phyloP scores from a whole-genome alignment of 2,329 filamentous ascomycete genomes.

The Trichoderma aggressivum region DNA sequence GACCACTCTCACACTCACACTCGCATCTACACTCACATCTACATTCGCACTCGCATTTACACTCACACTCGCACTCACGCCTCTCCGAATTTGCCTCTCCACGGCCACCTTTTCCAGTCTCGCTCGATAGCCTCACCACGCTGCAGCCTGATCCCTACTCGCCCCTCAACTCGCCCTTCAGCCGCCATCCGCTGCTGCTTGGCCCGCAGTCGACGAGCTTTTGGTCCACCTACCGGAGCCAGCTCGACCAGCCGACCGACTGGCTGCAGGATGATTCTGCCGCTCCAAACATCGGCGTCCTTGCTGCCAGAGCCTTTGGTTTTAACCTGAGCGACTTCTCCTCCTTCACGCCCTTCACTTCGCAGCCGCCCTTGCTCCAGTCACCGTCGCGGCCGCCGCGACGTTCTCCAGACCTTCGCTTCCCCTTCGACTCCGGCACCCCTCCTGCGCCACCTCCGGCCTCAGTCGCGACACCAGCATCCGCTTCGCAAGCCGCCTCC shows the following conservation, averaged over 20 bases:
- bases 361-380: not conserved
- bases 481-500: not conserved
- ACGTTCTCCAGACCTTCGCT: not conserved
- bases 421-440: not conserved
- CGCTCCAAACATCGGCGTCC: not conserved
- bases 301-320: not conserved
- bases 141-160: constrained; percentile 3
- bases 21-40: no score
- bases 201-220: not conserved
- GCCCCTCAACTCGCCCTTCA: not conserved
- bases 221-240: not conserved
- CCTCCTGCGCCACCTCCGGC: not conserved
- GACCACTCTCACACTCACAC: not conserved
- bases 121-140: not conserved
- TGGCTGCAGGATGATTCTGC: not conserved
- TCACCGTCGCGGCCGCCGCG: not conserved
- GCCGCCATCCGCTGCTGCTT: not conserved
- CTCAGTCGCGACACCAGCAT: not conserved
- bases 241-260: not conserved
- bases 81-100: not conserved
- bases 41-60: not conserved
- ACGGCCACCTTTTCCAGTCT: not conserved
- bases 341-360: not conserved
- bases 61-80: not conserved
- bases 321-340: not conserved